These are phyloP conservation scores for Aeschynomene evenia DNA, from an alignment of 306 rosid species.

Conservation along the genomic window DNA sequence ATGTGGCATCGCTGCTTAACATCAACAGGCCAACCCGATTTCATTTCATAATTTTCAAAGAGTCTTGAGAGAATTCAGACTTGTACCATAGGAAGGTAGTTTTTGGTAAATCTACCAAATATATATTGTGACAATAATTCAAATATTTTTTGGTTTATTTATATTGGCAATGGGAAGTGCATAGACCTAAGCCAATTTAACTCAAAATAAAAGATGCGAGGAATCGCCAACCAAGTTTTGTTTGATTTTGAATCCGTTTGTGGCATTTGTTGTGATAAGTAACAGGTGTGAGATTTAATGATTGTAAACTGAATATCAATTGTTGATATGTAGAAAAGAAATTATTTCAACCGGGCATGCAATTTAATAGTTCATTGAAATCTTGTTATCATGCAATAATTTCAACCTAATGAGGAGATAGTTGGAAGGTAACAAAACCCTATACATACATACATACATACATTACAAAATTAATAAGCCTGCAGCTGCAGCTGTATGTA, in stretches of 20 bases:
- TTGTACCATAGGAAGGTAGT: conserved; percentile 41
- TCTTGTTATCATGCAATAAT: no score
- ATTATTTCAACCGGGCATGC: no score
- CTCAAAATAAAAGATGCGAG: conserved; percentile 25
- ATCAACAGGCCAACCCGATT: conserved; percentile 96
- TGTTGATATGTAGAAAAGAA: conserved; percentile 12
- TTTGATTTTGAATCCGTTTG: conserved; percentile 27
- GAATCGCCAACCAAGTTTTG: conserved; percentile 36
- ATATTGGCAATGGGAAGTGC: conserved; percentile 35
- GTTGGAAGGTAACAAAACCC: no score
- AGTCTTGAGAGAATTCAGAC: conserved; percentile 42
- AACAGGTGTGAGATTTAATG: conserved; percentile 18
- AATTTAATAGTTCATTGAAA: no score
- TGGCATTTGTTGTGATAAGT: conserved; percentile 36
- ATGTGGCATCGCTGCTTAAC: conserved; percentile 99
- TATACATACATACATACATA: no score
- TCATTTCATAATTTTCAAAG: conserved; percentile 40
- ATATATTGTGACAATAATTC: conserved; percentile 42
- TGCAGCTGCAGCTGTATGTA: conserved; percentile 6
- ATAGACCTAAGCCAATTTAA: conserved; percentile 19
- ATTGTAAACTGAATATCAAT: neutral
- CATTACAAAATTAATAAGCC: no score
- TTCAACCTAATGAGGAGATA: no score
- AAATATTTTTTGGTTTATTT: conserved; percentile 31
- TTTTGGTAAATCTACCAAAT: conserved; percentile 22